A percentile compares a stretch with the other conserved stretches of the same genome.
Evolutionary conservation across 179 eudicot species (phyloP).

Genomic region (Heliamphora pulchella): DNA sequence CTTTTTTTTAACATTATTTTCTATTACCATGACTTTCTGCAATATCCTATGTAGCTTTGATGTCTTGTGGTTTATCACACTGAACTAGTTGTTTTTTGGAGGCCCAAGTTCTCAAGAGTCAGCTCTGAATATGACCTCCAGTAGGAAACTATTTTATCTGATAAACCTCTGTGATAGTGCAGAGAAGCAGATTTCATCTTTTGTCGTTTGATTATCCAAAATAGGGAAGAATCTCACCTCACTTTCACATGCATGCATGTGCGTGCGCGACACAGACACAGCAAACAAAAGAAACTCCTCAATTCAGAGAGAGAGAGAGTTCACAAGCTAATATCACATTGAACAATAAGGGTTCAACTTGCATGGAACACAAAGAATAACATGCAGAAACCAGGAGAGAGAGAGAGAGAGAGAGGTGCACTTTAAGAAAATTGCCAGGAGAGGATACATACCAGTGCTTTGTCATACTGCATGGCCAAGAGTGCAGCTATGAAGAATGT

Average conservation of each 20-base stretch:
- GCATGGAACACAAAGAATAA: background rate
- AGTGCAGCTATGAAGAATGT: slow-evolving; percentile 97
- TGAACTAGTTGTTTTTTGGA: background rate
- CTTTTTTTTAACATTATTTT: background rate
- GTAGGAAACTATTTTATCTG: background rate
- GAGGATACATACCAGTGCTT: slow-evolving; percentile 62
- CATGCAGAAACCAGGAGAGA: background rate
- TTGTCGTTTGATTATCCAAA: background rate
- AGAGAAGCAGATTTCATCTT: background rate
- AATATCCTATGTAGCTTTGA: background rate
- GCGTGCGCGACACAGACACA: too few relatives aligned
- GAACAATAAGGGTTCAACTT: background rate
- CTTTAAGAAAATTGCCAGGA: slow-evolving; percentile 10
- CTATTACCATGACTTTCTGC: background rate
- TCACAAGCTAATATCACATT: background rate
- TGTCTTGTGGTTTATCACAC: background rate
- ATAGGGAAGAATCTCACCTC: background rate
- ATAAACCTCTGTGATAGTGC: background rate
- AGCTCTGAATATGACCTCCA: background rate
- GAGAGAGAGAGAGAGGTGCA: slow-evolving; percentile 6
- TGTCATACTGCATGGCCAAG: slow-evolving; percentile 92
- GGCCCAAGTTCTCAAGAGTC: background rate
- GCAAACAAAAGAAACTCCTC: background rate
- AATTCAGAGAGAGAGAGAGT: background rate
- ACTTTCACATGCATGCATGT: background rate